Conservation (phyloP, 176 grass and related monocot species). For the Calamus simplicifolius region DNA sequence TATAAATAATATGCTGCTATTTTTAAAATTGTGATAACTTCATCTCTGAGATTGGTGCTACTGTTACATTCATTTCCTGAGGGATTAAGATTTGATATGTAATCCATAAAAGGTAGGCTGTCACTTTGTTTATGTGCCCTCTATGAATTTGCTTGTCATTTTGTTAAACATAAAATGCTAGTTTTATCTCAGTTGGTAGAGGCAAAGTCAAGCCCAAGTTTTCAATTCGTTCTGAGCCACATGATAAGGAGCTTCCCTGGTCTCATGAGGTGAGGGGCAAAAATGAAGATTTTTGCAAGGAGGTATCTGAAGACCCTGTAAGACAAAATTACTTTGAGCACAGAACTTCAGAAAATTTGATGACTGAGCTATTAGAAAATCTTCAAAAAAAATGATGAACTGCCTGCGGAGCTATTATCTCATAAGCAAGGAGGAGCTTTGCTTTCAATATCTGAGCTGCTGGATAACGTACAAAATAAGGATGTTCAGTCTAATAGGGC, state of each 20-base stretch:
- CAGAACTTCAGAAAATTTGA: conserved; percentile 24
- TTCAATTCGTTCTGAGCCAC: conserved; percentile 31
- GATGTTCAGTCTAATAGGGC: conserved; percentile 29
- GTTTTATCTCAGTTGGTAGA: conserved; percentile 31
- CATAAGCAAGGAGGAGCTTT: conserved; percentile 29
- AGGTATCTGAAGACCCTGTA: conserved; percentile 21
- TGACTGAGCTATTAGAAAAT: conserved; percentile 33
- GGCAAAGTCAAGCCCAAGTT: conserved; percentile 44
- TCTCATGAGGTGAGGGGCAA: conserved; percentile 19
- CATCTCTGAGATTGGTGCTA: no score
- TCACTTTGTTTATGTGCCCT: no score
- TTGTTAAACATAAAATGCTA: neutral
- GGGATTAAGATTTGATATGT: no score
- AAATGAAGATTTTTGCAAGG: conserved; percentile 21
- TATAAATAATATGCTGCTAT: no score
- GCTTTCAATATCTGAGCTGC: conserved; percentile 75
- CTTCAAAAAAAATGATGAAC: conserved; percentile 33
- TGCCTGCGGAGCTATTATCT: conserved; percentile 21
- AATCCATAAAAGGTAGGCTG: no score
- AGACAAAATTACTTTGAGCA: conserved; percentile 4
- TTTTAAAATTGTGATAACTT: no score
- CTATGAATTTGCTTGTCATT: neutral
- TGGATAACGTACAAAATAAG: conserved; percentile 69
- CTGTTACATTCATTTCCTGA: no score
- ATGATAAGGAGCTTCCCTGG: conserved; percentile 12